Conservation (phyloP, 805 yeast species). For the Monosporozyma aerobia region DNA sequence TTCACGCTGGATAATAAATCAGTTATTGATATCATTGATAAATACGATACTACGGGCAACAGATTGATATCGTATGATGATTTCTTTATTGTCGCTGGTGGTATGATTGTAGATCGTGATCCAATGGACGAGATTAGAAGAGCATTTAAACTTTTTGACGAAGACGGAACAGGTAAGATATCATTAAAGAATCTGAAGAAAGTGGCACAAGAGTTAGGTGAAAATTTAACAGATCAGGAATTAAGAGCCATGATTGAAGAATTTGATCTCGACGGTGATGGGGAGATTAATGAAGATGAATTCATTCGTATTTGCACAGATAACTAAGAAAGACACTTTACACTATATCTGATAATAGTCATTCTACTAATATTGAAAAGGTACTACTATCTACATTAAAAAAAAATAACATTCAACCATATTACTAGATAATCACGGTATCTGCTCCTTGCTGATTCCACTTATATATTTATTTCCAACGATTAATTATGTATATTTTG, state of each 20-base stretch:
- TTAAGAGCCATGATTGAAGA: slow-evolving; percentile 95
- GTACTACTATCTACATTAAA: background rate
- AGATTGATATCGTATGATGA: slow-evolving; percentile 73
- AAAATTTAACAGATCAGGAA: slow-evolving; percentile 85
- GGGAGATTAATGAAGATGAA: slow-evolving; percentile 86
- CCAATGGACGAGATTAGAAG: slow-evolving; percentile 86
- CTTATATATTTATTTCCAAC: background rate
- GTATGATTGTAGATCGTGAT: slow-evolving; percentile 74
- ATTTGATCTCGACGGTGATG: slow-evolving; percentile 93
- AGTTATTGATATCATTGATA: slow-evolving; percentile 66
- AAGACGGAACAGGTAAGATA: slow-evolving; percentile 79
- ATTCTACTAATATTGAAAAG: background rate
- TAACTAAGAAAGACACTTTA: slow-evolving; percentile 26
- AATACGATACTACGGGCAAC: slow-evolving; percentile 56
- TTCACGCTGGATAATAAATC: slow-evolving; percentile 73
- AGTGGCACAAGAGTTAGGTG: slow-evolving; percentile 89
- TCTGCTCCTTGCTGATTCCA: background rate
- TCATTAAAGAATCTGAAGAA: slow-evolving; percentile 72
- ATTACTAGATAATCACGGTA: background rate
- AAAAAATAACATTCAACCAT: background rate
- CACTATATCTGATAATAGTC: background rate
- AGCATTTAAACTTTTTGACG: slow-evolving; percentile 85
- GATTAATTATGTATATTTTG: background rate
- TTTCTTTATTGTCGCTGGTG: slow-evolving; percentile 65
- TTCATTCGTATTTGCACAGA: slow-evolving; percentile 84